A percentile compares a stretch with the other conserved stretches of the same genome.
Conservation (phyloP, 176 grass and related monocot species). For the Musa itinerans region DNA sequence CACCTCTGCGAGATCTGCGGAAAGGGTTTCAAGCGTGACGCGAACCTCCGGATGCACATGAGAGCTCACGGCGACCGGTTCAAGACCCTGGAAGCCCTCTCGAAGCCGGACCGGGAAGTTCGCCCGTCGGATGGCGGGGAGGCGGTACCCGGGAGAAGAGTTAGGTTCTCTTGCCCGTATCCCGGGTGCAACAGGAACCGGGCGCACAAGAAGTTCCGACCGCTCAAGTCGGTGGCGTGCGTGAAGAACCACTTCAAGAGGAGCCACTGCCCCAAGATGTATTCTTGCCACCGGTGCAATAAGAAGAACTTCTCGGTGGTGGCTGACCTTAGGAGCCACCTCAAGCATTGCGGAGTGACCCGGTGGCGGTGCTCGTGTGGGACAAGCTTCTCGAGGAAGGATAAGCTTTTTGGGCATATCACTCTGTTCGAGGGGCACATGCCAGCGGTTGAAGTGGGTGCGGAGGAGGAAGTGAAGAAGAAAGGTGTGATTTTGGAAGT, state of each 20-base stretch:
- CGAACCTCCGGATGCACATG: conserved; percentile 99
- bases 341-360: conserved; percentile 77
- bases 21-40: conserved; percentile 96
- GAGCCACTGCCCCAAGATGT: conserved; percentile 95
- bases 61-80: conserved; percentile 90
- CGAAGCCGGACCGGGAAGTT: conserved; percentile 25
- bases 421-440: conserved; percentile 88
- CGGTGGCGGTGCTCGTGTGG: conserved; percentile 96
- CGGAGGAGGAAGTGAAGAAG: conserved; percentile 14
- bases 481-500: not conserved
- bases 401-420: conserved; percentile 91
- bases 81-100: conserved; percentile 92
- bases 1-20: conserved; percentile 93
- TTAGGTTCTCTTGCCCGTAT: conserved; percentile 80
- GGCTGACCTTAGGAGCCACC: conserved; percentile 75
- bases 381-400: conserved; percentile 95
- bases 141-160: conserved; percentile 24
- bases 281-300: conserved; percentile 59
- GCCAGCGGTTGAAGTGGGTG: conserved; percentile 30
- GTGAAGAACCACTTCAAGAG: conserved; percentile 89
- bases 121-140: conserved; percentile 22
- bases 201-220: conserved; percentile 69
- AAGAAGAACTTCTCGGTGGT: conserved; percentile 93
- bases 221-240: conserved; percentile 80
- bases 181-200: conserved; percentile 79